These are phyloP conservation scores for Fusarium kyushuense DNA, from an alignment of 2,329 filamentous ascomycete species.

Conservation along the genomic window DNA sequence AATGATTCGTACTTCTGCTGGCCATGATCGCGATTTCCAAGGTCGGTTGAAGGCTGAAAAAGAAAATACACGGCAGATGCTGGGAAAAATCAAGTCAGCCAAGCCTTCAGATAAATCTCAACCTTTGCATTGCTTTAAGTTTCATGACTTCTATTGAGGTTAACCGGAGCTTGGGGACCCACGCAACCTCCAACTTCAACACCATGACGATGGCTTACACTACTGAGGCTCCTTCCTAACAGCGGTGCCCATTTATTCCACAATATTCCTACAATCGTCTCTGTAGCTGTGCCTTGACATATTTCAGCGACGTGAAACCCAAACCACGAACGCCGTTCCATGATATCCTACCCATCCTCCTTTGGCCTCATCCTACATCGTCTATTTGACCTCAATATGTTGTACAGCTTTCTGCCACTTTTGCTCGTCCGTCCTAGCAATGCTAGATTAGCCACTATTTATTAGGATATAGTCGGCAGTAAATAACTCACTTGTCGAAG, in stretches of 20 bases:
- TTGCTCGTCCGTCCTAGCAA: constrained; percentile 74
- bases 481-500: constrained; percentile 75
- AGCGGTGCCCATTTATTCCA: constrained; percentile 10
- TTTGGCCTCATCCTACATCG: background rate
- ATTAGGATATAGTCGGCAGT: background rate
- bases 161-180: constrained; percentile 15
- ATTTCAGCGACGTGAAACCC: constrained; percentile 21
- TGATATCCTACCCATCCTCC: constrained; percentile 5
- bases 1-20: constrained; percentile 14
- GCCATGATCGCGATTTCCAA: constrained; percentile 22
- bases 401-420: constrained; percentile 85
- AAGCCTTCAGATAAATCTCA: background rate
- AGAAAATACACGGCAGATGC: background rate
- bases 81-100: background rate
- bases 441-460: background rate
- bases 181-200: constrained; percentile 18
- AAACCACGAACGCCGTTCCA: constrained; percentile 32
- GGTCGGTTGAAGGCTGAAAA: constrained; percentile 3
- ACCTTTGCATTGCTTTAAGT: background rate
- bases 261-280: constrained; percentile 37
- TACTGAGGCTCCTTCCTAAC: background rate
- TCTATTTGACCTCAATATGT: constrained; percentile 57
- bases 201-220: constrained; percentile 2
- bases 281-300: constrained; percentile 9
- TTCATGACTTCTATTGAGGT: constrained; percentile 24